A percentile compares a stretch with the other conserved stretches of the same genome.
These are phyloP conservation scores for Adiantum capillusveneris DNA, from an alignment of 75 land plant genomes.

Conservation along the genomic window DNA sequence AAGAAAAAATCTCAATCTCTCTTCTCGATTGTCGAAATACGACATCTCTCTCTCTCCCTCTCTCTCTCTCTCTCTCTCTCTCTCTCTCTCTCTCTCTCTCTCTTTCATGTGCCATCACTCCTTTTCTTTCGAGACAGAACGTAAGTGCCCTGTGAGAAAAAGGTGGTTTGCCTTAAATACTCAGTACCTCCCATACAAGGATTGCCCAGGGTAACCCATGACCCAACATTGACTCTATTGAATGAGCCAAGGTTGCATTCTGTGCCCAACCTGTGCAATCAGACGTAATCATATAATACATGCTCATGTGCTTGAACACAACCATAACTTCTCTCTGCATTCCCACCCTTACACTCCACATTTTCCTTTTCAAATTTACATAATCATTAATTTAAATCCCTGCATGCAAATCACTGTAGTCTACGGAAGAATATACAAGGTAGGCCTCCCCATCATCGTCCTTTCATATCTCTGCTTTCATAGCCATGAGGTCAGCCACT, in stretches of 20 bases:
- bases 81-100: too few species aligned
- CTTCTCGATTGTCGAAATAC: too few species aligned
- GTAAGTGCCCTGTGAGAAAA: conserved; percentile 86
- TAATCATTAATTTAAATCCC: conserved; percentile 79
- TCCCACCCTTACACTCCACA: conserved; percentile 57
- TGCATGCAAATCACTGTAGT: conserved; percentile 85
- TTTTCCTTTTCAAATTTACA: conserved; percentile 39
- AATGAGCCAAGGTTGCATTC: conserved; percentile 85
- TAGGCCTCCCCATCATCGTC: conserved; percentile 87
- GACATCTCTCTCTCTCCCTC: too few species aligned
- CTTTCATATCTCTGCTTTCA: conserved; percentile 96
- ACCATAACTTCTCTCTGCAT: conserved; percentile 95
- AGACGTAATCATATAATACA: conserved; percentile 98
- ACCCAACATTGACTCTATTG: conserved; percentile 97
- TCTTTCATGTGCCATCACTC: too few species aligned
- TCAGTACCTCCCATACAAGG: conserved; percentile 83
- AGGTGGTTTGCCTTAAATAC: conserved; percentile 63
- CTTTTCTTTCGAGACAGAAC: conserved; percentile 82
- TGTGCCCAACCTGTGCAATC: conserved; percentile 99
- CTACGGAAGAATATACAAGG: conserved; percentile 80
- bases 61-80: too few species aligned
- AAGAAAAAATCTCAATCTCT: too few species aligned
- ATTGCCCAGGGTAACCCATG: conserved; percentile 93
- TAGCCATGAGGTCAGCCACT: conserved; percentile 84
- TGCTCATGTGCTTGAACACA: conserved; percentile 65